Conservation (phyloP, 2,329 filamentous ascomycete species). For the Claviceps monticola region DNA sequence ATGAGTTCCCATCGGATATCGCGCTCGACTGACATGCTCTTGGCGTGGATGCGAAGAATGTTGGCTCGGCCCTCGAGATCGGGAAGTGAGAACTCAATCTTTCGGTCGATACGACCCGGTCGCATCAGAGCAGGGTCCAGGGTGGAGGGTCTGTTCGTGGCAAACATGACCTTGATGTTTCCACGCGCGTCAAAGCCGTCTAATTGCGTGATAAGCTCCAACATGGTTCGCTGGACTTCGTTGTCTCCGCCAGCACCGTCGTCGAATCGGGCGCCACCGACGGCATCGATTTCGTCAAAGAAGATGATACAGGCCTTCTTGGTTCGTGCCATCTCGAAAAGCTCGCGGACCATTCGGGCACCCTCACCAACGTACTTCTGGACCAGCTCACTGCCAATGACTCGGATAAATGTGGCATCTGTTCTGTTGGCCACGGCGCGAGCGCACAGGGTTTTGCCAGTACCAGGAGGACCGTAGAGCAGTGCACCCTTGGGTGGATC, state of each 20-base stretch:
- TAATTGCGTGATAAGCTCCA: slow-evolving; percentile 92
- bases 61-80: slow-evolving; percentile 96
- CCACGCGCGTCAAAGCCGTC: slow-evolving; percentile 93
- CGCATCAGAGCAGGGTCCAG: slow-evolving; percentile 95
- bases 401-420: slow-evolving; percentile 95
- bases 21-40: slow-evolving; percentile 98
- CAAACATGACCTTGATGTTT: slow-evolving; percentile 99
- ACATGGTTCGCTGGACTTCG: slow-evolving; percentile 94
- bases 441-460: slow-evolving; percentile 97
- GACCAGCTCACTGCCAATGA: slow-evolving; percentile 93
- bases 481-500: slow-evolving; percentile 95
- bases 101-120: slow-evolving; percentile 92
- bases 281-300: slow-evolving; percentile 87
- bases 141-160: slow-evolving; percentile 90
- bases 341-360: slow-evolving; percentile 93
- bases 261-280: slow-evolving; percentile 90
- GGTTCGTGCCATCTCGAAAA: slow-evolving; percentile 98
- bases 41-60: slow-evolving; percentile 95
- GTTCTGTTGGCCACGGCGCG: slow-evolving; percentile 95
- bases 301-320: slow-evolving; percentile 99
- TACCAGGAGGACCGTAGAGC: slow-evolving; percentile 91
- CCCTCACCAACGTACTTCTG: slow-evolving; percentile 99
- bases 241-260: slow-evolving; percentile 95
- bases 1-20: slow-evolving; percentile 99
- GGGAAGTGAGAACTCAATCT: slow-evolving; percentile 96